Base-by-base conservation (phyloP, 2,329 filamentous ascomycete species). In the Aspergillus thermomutatus region DNA sequence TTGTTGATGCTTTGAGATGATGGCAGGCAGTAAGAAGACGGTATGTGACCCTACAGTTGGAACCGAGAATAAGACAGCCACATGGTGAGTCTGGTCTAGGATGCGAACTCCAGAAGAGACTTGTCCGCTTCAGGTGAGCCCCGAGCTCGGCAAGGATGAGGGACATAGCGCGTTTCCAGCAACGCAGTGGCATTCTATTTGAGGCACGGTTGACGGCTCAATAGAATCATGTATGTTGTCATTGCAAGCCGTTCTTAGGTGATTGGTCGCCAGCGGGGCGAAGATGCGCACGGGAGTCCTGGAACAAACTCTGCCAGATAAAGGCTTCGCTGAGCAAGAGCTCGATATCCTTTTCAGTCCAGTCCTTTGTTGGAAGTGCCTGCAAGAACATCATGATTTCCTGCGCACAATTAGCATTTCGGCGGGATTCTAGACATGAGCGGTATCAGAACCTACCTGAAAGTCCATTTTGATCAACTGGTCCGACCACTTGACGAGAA, bases 371-470 rank as follows among this genome's bases (percentile, higher is more conserved):
- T 3, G 95, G 94, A 56, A 99, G 79, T 47, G 91, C 90, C 77
- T 99, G 94, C 54, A 99, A 79, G 71, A 99, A 99, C 93, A 99
- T 99, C 92, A 99, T 97, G 58, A 96, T 88, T 74, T 97, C 93
- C 78, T 97, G 83, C n/a, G 25, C 23, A 26, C n/a, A 50, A 52
- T 69, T 55, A 69, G 59, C 37, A 57, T 55, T 17, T 27, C 59
- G 45, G 60, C 26, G 54, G 43, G 19, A 25, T 37, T 9, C 27
- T 21, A 19, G 41, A n/a, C 21, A 14, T 17, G 27, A 23, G 4
- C 14, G 26, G 26, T 27, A 43, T 50, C 60, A 57, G 49, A 43
- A 57, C 69, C n/a, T 66, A 79, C 78, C 71, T 81, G 85, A 64
- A 97, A 97, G 73, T 99, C 94, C 93, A 97, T 97, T 74, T 92